These are phyloP conservation scores for Mycosphaerella sp. DNA, from an alignment of 2,329 filamentous ascomycete species.

Conservation along the genomic window DNA sequence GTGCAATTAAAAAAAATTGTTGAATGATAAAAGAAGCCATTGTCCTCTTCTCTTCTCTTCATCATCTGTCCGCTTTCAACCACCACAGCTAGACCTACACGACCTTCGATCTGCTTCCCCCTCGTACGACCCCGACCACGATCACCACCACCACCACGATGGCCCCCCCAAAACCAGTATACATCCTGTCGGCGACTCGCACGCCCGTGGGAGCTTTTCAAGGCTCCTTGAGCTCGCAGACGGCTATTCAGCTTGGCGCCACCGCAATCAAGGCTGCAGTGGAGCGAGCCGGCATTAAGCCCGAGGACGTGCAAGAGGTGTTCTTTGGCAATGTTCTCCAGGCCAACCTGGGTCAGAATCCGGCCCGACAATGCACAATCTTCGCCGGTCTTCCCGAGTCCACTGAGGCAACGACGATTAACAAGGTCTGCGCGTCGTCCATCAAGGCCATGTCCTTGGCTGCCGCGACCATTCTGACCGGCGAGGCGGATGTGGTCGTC, in stretches of 20 bases:
- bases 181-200: conserved; percentile 73
- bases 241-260: conserved; percentile 77
- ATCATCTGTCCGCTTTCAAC: too few relatives aligned
- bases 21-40: too few relatives aligned
- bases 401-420: conserved; percentile 84
- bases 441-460: conserved; percentile 92
- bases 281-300: conserved; percentile 78
- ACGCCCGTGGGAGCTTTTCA: conserved; percentile 93
- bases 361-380: conserved; percentile 88
- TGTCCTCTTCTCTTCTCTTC: too few relatives aligned
- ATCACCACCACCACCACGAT: conserved; percentile 41
- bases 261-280: conserved; percentile 80
- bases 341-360: conserved; percentile 91
- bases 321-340: conserved; percentile 98
- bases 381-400: conserved; percentile 75
- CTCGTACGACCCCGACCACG: too few relatives aligned
- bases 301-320: conserved; percentile 87
- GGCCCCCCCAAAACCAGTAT: conserved; percentile 78
- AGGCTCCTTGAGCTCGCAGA: conserved; percentile 82
- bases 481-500: conserved; percentile 86
- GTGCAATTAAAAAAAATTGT: too few relatives aligned
- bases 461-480: conserved; percentile 95
- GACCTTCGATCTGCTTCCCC: too few relatives aligned
- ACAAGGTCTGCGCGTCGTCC: conserved; percentile 97
- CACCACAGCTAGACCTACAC: too few relatives aligned